Evolutionary conservation across 495 filamentous ascomycete species (phyloP).

Genomic region (Tuber magnatum): DNA sequence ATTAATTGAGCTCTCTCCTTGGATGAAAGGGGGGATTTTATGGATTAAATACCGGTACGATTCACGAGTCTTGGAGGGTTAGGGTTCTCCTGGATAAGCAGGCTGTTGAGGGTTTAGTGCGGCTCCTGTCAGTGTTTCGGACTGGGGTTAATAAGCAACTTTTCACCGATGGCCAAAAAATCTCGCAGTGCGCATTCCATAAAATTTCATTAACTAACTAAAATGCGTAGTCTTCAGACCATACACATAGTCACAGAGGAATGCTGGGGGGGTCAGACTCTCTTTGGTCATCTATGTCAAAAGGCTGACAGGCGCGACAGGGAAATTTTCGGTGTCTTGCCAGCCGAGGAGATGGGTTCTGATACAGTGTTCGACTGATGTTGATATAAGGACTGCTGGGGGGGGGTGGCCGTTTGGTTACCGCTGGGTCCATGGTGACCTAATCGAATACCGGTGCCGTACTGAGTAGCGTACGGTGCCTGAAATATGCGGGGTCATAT

Average conservation of each 20-base stretch:
- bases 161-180: not conserved
- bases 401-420: too few species aligned
- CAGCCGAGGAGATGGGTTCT: not conserved
- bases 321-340: not conserved
- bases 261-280: not conserved
- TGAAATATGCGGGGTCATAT: not conserved
- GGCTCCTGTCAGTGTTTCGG: not conserved
- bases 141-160: not conserved
- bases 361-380: not conserved
- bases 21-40: not conserved
- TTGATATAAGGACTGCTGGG: not conserved
- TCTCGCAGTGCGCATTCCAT: not conserved
- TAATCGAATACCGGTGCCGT: not conserved
- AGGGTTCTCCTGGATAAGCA: not conserved
- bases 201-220: not conserved
- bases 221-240: not conserved
- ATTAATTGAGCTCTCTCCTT: not conserved
- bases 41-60: not conserved
- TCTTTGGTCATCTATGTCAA: not conserved
- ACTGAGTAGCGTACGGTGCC: too few species aligned
- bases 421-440: not conserved
- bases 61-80: not conserved
- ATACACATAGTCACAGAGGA: not conserved
- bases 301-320: not conserved
- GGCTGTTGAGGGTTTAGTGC: not conserved